Evolutionary conservation across 2,329 filamentous ascomycete species (phyloP), one percentile per base, ranked within the genome.

Genomic region (Aplosporella prunicola): DNA sequence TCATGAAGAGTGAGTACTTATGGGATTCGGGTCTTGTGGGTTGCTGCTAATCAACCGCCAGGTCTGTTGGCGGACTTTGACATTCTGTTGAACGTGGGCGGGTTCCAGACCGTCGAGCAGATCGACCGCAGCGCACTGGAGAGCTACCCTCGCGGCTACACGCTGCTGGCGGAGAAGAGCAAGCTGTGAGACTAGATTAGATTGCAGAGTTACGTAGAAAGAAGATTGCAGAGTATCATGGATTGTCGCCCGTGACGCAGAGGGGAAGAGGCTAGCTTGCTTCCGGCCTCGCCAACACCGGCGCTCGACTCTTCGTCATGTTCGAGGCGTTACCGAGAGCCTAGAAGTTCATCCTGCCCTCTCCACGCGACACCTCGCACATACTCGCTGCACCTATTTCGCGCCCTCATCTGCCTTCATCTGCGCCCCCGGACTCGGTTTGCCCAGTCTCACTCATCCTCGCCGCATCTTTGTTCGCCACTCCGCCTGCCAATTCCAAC

Each of bases 11-110:
- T n/a, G n/a, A n/a, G n/a, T n/a, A n/a, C n/a, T n/a, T n/a, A n/a
- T n/a, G n/a, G n/a, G n/a, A n/a, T n/a, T n/a, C n/a, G n/a, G n/a
- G n/a, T n/a, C n/a, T n/a, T n/a, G n/a, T n/a, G n/a, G n/a, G n/a
- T n/a, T n/a, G n/a, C n/a, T n/a, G n/a, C n/a, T n/a, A n/a, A n/a
- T n/a, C n/a, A n/a, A n/a, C n/a, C n/a, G n/a, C n/a, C n/a, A n/a
- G n/a, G n/a, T n/a, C 51, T 80, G 17, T 52, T 80, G 34, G 74
- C 72, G 0, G 75, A 80, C 38, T 65, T 79, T 22, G 74, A 80
- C 50, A 77, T 78, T 28, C 42, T 76, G 40, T 71, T 80, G 67
- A 73, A 71, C 32, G 69, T 76, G 2, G 69, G 64, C 13, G 74
- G 76, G 0, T 72, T 69, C 43, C 67, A 68, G 32, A 66, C 60